Evolutionary conservation across 1,139 yeast species (phyloP).

Genomic region (Yamadazyma atlantica): DNA sequence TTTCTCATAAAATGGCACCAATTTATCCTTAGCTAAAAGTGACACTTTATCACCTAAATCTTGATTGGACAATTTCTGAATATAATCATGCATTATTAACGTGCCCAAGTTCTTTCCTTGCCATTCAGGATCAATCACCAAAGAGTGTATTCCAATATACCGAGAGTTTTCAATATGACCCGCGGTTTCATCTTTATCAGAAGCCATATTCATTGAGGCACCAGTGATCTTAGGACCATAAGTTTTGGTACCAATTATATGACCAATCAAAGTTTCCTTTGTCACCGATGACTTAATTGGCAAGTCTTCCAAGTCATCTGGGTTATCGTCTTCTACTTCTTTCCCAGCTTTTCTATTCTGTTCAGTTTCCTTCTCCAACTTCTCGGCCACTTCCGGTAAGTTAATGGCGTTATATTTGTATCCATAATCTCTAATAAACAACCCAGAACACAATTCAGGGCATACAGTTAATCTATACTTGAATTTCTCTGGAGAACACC

Average conservation of each 20-base stretch:
- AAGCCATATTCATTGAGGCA: conserved; percentile 66
- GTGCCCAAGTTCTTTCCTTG: conserved; percentile 84
- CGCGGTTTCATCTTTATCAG: conserved; percentile 32
- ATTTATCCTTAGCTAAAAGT: conserved; percentile 66
- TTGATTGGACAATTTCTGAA: conserved; percentile 86
- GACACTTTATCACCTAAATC: conserved; percentile 79
- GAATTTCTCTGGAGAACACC: conserved; percentile 64
- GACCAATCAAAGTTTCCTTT: conserved; percentile 76
- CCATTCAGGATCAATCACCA: conserved; percentile 76
- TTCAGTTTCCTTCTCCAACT: conserved; percentile 27
- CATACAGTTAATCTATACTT: conserved; percentile 72
- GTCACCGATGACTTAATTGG: conserved; percentile 53
- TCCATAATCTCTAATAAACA: conserved; percentile 71
- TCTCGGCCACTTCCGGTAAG: conserved; percentile 43
- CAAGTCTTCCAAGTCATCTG: conserved; percentile 34
- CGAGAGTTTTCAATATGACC: conserved; percentile 81
- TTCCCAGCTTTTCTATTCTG: conserved; percentile 25
- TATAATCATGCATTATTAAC: conserved; percentile 79
- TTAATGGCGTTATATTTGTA: conserved; percentile 44
- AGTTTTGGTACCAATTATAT: conserved; percentile 80
- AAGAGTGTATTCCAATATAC: conserved; percentile 77
- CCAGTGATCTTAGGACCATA: conserved; percentile 52
- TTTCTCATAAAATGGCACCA: conserved; percentile 75
- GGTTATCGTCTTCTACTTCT: conserved; percentile 27
- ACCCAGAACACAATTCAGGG: conserved; percentile 89